Base-by-base conservation (phyloP, 352 stramenopile species). In the Phytophthora fragariaefolia region DNA sequence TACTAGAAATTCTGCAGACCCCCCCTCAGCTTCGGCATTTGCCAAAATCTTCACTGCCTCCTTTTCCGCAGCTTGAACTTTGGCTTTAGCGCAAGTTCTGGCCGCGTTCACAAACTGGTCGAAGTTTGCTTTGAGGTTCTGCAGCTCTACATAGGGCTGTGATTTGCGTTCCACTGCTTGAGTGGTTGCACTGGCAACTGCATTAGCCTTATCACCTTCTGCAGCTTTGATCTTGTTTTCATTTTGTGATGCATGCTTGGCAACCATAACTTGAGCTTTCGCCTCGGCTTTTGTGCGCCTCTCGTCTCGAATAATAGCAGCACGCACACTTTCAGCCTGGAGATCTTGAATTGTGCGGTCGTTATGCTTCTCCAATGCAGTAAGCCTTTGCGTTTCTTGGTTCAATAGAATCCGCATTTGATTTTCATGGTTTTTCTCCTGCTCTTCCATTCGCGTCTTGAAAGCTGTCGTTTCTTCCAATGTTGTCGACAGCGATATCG, bases 351-450 rank as follows among this genome's bases (percentile, higher is more conserved):
- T 76, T n/a, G 79, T 72, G 7, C 85, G 85, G 47, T 90, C 80
- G 61, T 93, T 93, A 10, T 82, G 66, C 22, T 91, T 95, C 46
- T 91, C 69, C 15, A 93, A 63, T 1, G 77, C 82, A 20, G 85
- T 91, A 34, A 92, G 72, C 20, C 83, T 85, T 58, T 87, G 77
- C 0, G 87, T 92, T 38, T 92, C 85, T 62, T 90, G 79, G 38
- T 95, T 92, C 40, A 93, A 28, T 3, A 95, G 57, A 23, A 90
- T 89, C 18, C 87, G 75, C 59, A 93, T 58, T 8, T 85, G 81
- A 71, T 91, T 95, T 71, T 93, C 83, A 51, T 95, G 83, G 60
- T 90, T 93, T 65, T 95, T 95, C 68, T 93, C 85, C 58, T 92
- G 85, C 71, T 95, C 84, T 40, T 90, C 77, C 79, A 95, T 95